Conservation (phyloP, 495 filamentous ascomycete genomes). For the Aspergillus ellipticus region DNA sequence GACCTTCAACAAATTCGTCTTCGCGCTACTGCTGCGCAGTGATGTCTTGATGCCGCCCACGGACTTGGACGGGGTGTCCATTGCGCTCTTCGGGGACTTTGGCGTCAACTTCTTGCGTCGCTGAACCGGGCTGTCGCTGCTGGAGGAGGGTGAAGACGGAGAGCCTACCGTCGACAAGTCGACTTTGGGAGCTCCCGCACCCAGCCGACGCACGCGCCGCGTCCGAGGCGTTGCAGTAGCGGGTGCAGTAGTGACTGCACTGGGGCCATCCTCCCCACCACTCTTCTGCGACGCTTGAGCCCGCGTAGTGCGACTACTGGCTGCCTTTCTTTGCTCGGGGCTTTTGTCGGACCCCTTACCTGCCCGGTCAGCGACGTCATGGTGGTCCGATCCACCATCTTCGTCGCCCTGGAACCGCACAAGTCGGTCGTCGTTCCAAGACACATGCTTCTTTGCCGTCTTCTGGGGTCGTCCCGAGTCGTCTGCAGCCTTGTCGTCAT, state of each 20-base stretch:
- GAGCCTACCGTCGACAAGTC: slow-evolving; percentile 9
- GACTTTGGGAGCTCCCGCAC: slow-evolving; percentile 16
- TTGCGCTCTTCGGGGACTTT: slow-evolving; percentile 30
- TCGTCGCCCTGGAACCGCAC: slow-evolving; percentile 31
- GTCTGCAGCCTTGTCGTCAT: slow-evolving; percentile 7
- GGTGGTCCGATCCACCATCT: slow-evolving; percentile 12
- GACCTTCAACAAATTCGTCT: slow-evolving; percentile 32
- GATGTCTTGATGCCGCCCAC: slow-evolving; percentile 6
- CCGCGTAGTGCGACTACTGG: slow-evolving; percentile 25
- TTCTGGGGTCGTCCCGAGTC: background rate
- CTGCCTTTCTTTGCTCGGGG: slow-evolving; percentile 25
- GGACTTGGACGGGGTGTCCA: slow-evolving; percentile 15
- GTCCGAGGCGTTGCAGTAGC: slow-evolving; percentile 31
- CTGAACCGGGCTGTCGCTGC: slow-evolving; percentile 24
- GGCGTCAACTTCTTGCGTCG: slow-evolving; percentile 40
- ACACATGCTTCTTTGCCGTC: slow-evolving; percentile 30
- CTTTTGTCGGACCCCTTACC: slow-evolving; percentile 7
- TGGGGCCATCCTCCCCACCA: slow-evolving; percentile 16
- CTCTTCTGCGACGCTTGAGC: slow-evolving; percentile 20
- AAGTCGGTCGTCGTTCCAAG: slow-evolving; percentile 44
- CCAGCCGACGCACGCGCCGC: slow-evolving; percentile 36
- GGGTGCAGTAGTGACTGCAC: slow-evolving; percentile 23
- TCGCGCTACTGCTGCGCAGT: slow-evolving; percentile 18
- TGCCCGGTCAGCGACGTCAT: slow-evolving; percentile 14
- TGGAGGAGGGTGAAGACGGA: slow-evolving; percentile 11